Conservation (phyloP, 805 yeast species). For the Lachancea sp. region DNA sequence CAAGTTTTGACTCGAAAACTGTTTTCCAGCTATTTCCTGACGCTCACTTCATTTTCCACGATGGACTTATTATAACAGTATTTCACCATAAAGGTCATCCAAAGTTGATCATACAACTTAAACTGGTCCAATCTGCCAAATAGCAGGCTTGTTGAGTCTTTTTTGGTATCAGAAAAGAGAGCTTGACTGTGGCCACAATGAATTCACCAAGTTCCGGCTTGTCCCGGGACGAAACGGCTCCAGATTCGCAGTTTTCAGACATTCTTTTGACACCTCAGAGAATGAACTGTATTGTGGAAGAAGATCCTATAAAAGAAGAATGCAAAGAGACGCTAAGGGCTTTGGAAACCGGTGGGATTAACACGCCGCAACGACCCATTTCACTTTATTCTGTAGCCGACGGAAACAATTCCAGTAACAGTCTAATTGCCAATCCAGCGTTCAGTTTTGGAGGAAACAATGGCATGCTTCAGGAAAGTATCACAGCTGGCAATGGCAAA, state of each 20-base stretch:
- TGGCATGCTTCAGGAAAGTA: constrained; percentile 1
- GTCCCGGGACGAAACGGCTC: neutral
- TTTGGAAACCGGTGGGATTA: neutral
- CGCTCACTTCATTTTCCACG: neutral
- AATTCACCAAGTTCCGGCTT: constrained; percentile 1
- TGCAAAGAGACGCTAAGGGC: neutral
- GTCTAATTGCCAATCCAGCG: constrained; percentile 26
- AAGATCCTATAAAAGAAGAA: constrained; percentile 4
- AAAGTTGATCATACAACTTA: too few species aligned
- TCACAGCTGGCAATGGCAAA: neutral
- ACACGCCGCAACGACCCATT: constrained; percentile 10
- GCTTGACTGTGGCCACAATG: neutral
- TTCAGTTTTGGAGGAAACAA: constrained; percentile 29
- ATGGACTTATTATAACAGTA: neutral
- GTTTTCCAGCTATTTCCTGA: neutral
- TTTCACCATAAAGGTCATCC: neutral
- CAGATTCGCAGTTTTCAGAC: constrained; percentile 4
- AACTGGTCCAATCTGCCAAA: too few species aligned
- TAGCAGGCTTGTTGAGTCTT: too few species aligned
- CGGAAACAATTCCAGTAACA: constrained; percentile 32
- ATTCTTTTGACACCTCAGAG: constrained; percentile 8
- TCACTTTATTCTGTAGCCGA: constrained; percentile 24
- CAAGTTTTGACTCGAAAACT: too few species aligned
- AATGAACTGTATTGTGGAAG: constrained; percentile 11
- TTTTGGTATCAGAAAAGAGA: neutral